phyloP scores from a whole-genome alignment of 164 flowering plant genomes.

The Buxus sempervirens region DNA sequence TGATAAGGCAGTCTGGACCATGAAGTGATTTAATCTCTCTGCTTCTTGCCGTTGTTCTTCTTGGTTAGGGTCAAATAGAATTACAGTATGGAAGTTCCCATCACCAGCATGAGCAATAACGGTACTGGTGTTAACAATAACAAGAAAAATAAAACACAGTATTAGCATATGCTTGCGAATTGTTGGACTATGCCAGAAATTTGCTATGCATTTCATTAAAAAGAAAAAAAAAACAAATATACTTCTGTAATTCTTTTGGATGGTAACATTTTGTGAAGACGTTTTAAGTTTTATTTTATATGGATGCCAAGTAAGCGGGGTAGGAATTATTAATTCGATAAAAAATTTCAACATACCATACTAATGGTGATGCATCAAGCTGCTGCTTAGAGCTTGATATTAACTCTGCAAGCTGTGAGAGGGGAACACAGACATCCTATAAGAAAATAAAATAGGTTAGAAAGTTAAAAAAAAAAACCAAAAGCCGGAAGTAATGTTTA shows the following conservation, averaged over 20 bases:
- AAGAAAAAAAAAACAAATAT: too few relatives aligned
- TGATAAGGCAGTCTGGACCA: slow-evolving; percentile 81
- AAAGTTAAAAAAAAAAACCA: neutral
- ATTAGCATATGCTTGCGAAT: neutral
- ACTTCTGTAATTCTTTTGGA: too few relatives aligned
- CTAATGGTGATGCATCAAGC: slow-evolving; percentile 75
- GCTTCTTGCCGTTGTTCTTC: slow-evolving; percentile 82
- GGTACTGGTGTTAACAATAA: slow-evolving; percentile 53
- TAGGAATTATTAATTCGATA: neutral
- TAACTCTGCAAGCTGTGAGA: slow-evolving; percentile 78
- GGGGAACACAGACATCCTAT: slow-evolving; percentile 97
- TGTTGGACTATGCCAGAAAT: neutral
- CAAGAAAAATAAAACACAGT: neutral
- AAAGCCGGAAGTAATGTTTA: neutral
- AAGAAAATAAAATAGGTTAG: slow-evolving; percentile 6
- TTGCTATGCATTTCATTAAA: neutral
- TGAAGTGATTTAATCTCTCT: slow-evolving; percentile 75
- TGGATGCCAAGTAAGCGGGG: too few relatives aligned
- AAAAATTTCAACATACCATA: slow-evolving; percentile 52
- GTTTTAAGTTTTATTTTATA: too few relatives aligned
- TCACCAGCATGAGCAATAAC: slow-evolving; percentile 99
- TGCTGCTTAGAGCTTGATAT: slow-evolving; percentile 73
- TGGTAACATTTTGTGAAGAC: too few relatives aligned
- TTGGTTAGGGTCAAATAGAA: slow-evolving; percentile 75
- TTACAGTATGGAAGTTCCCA: slow-evolving; percentile 90